phyloP scores from a whole-genome alignment of 2,329 filamentous ascomycete genomes.

The Xylaria sp. region DNA sequence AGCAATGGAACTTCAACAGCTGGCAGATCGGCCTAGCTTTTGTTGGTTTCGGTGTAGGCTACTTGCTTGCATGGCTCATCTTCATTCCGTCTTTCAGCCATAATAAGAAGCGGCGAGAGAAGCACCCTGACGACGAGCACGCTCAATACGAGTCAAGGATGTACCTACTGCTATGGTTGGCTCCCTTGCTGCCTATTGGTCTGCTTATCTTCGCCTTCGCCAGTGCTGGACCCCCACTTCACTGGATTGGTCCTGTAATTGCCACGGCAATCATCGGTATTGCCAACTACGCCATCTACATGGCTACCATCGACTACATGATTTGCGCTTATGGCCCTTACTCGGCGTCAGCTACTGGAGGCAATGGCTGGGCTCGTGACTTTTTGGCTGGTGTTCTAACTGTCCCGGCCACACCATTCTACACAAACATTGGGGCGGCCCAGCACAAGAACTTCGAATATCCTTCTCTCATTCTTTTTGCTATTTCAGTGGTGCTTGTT shows the following conservation, averaged over 20 bases:
- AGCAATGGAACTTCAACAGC: conserved; percentile 68
- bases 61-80: conserved; percentile 67
- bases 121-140: conserved; percentile 60
- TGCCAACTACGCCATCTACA: conserved; percentile 72
- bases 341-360: conserved; percentile 73
- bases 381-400: conserved; percentile 73
- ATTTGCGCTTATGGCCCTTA: conserved; percentile 75
- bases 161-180: conserved; percentile 68
- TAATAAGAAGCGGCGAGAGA: conserved; percentile 57
- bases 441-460: not conserved
- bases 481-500: conserved; percentile 65
- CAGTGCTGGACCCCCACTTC: conserved; percentile 62
- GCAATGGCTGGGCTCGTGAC: conserved; percentile 74
- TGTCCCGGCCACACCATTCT: conserved; percentile 69
- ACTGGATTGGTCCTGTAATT: conserved; percentile 73
- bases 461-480: not conserved
- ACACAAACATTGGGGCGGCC: conserved; percentile 60
- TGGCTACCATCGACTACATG: conserved; percentile 76
- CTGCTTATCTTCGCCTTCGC: conserved; percentile 73
- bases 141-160: conserved; percentile 73
- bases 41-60: conserved; percentile 63
- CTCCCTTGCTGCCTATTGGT: conserved; percentile 69
- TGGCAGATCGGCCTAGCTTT: conserved; percentile 53
- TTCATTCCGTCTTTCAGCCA: conserved; percentile 65
- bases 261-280: conserved; percentile 71